Percentiles rank a stretch among this genome's conserved stretches.
These are phyloP conservation scores for Diaporthe sp. DNA, from an alignment of 2,329 filamentous ascomycete genomes.

Conservation along the genomic window DNA sequence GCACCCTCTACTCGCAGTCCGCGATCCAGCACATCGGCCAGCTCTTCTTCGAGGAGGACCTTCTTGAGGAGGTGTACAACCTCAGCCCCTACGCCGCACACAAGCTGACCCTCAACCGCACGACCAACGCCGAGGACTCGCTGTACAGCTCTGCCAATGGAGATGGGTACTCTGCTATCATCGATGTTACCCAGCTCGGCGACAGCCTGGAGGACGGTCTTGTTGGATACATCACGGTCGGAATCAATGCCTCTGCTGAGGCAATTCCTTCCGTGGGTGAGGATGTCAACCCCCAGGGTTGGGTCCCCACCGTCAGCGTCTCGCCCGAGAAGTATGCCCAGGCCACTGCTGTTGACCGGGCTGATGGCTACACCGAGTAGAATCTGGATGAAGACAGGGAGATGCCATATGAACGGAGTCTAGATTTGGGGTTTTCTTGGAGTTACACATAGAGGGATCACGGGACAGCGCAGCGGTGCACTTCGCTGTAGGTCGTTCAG, in stretches of 20 bases:
- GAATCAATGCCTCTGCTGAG: conserved; percentile 57
- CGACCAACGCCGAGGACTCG: conserved; percentile 59
- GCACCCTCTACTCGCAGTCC: conserved; percentile 4
- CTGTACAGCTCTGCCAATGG: conserved; percentile 57
- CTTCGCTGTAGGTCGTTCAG: neutral
- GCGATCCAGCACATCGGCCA: conserved; percentile 67
- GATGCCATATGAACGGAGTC: too few relatives aligned
- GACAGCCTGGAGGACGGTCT: conserved; percentile 63
- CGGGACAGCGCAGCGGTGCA: neutral
- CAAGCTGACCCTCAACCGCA: conserved; percentile 55
- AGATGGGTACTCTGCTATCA: conserved; percentile 58
- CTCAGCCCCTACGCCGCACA: conserved; percentile 57
- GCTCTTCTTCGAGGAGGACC: conserved; percentile 71
- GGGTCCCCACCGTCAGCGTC: conserved; percentile 28
- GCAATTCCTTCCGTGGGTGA: neutral
- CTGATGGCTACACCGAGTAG: conserved; percentile 28
- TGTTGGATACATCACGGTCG: conserved; percentile 65
- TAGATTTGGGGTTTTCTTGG: neutral
- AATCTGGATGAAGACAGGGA: neutral
- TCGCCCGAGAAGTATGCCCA: conserved; percentile 29
- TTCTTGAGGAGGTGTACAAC: conserved; percentile 63
- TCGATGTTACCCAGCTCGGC: conserved; percentile 70
- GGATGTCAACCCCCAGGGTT: conserved; percentile 27
- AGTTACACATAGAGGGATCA: neutral
- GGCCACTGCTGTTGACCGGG: conserved; percentile 21